Conservation (phyloP, 768 basidiomycete species). For the Russula foetens region DNA sequence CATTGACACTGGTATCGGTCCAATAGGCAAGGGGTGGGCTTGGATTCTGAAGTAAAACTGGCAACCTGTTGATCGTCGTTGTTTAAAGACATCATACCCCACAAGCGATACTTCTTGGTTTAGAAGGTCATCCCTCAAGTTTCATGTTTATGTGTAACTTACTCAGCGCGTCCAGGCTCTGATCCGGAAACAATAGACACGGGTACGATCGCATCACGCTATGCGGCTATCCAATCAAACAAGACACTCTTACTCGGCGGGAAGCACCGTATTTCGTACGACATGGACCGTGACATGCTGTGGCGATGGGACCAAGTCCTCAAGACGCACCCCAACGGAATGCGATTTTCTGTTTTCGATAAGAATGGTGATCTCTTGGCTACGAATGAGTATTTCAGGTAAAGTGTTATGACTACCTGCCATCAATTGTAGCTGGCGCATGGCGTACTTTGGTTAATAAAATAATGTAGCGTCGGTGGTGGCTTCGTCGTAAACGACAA, state of each 20-base stretch:
- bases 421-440: background rate
- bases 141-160: background rate
- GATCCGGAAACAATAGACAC: constrained; percentile 94
- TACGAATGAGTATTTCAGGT: constrained; percentile 91
- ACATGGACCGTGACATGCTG: constrained; percentile 87
- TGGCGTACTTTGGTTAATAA: background rate
- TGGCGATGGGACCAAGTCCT: constrained; percentile 90
- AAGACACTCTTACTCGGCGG: constrained; percentile 67
- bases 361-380: constrained; percentile 80
- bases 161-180: constrained; percentile 37
- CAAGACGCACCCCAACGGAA: constrained; percentile 86
- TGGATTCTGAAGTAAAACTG: constrained; percentile 3
- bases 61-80: background rate
- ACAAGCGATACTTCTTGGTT: constrained; percentile 75
- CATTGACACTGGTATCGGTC: constrained; percentile 6
- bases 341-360: constrained; percentile 83
- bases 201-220: constrained; percentile 71
- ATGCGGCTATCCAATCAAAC: constrained; percentile 55
- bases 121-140: constrained; percentile 42
- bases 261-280: constrained; percentile 67
- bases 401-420: background rate
- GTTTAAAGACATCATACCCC: constrained; percentile 70
- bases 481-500: constrained; percentile 95
- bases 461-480: constrained; percentile 60
- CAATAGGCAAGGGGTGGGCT: constrained; percentile 66